Conservation (phyloP, 805 yeast species). For the Brettanomyces bruxellensis region DNA sequence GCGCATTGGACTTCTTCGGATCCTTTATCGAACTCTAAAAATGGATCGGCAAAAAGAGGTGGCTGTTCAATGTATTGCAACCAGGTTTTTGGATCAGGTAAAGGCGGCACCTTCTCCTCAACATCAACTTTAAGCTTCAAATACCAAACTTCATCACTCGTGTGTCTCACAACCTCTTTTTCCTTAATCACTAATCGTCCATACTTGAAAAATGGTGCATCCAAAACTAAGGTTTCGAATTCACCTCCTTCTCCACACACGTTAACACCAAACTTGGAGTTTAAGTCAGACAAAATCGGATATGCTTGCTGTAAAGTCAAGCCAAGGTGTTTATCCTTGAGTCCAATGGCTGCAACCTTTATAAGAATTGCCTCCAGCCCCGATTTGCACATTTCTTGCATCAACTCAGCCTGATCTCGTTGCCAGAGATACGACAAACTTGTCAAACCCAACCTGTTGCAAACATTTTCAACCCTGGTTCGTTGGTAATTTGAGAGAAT, state of each 20-base stretch:
- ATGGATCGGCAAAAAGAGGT: conserved; percentile 29
- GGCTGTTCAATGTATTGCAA: conserved; percentile 21
- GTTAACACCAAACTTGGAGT: conserved; percentile 68
- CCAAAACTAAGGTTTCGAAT: conserved; percentile 86
- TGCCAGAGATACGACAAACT: conserved; percentile 85
- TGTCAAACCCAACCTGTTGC: conserved; percentile 59
- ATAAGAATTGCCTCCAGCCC: conserved; percentile 71
- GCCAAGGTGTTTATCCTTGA: conserved; percentile 59
- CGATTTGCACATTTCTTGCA: conserved; percentile 71
- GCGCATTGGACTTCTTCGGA: not conserved
- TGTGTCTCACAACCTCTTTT: conserved; percentile 32
- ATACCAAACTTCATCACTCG: conserved; percentile 65
- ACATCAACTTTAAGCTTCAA: conserved; percentile 46
- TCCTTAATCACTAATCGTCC: conserved; percentile 37
- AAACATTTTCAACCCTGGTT: conserved; percentile 87
- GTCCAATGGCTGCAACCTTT: conserved; percentile 91
- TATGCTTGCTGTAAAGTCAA: conserved; percentile 52
- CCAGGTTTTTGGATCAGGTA: conserved; percentile 9
- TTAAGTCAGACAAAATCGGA: conserved; percentile 49
- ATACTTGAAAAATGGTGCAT: conserved; percentile 72
- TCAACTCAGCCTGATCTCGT: conserved; percentile 66
- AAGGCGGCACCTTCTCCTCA: conserved; percentile 20
- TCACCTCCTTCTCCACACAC: conserved; percentile 99
- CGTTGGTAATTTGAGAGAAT: conserved; percentile 93
- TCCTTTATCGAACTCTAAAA: conserved; percentile 22